phyloP scores from a whole-genome alignment of 1,139 yeast species.

The Sugiyamaella japonica region DNA sequence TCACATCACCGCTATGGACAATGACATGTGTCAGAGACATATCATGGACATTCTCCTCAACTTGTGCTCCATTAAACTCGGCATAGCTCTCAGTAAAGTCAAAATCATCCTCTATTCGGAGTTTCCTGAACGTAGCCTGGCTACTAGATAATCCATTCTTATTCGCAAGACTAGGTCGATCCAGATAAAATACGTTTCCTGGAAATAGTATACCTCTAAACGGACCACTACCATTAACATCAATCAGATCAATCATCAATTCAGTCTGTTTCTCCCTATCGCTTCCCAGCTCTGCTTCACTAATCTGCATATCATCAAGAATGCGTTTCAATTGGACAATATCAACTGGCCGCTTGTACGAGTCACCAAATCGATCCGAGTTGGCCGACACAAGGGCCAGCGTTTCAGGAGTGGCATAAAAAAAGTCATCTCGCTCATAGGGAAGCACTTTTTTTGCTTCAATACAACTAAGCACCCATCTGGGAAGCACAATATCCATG shows the following conservation, averaged over 20 bases:
- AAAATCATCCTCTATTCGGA: constrained; percentile 14
- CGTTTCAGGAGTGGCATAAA: constrained; percentile 21
- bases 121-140: neutral
- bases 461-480: constrained; percentile 73
- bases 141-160: constrained; percentile 3
- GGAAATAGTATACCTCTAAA: constrained; percentile 21
- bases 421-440: constrained; percentile 51
- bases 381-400: constrained; percentile 21
- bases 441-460: constrained; percentile 46
- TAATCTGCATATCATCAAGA: neutral
- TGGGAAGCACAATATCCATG: constrained; percentile 62
- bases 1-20: constrained; percentile 14
- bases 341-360: constrained; percentile 27
- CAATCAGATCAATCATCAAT: constrained; percentile 16
- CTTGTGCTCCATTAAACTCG: constrained; percentile 21
- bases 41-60: constrained; percentile 15
- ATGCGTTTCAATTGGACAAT: neutral
- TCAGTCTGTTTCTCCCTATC: neutral
- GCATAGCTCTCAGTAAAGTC: constrained; percentile 13
- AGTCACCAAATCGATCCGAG: constrained; percentile 38
- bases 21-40: constrained; percentile 16
- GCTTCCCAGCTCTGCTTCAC: neutral
- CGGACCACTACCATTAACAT: constrained; percentile 13
- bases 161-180: constrained; percentile 17
- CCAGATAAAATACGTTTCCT: constrained; percentile 18